Evolutionary conservation across 768 basidiomycete species (phyloP).

Genomic region (Ramaria rubella): DNA sequence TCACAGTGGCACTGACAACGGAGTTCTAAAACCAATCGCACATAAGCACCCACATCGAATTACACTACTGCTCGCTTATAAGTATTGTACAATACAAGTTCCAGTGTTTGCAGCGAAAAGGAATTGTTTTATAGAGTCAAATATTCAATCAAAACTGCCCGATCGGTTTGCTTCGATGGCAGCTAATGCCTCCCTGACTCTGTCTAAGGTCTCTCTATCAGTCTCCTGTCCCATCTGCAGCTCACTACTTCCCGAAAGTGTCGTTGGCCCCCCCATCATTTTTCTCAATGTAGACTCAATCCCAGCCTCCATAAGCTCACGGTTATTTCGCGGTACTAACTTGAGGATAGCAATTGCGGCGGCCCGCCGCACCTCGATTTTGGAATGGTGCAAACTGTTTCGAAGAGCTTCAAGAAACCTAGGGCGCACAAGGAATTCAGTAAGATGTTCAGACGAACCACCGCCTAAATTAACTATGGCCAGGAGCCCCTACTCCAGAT

Average conservation of each 20-base stretch:
- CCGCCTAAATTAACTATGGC: conserved; percentile 67
- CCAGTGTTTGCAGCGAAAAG: neutral
- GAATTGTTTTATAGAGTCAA: neutral
- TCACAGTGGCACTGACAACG: conserved; percentile 5
- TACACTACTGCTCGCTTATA: too few species aligned
- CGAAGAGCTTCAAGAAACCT: conserved; percentile 49
- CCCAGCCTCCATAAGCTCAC: conserved; percentile 37
- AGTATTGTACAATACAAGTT: too few species aligned
- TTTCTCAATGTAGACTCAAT: conserved; percentile 38
- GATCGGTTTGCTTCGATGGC: conserved; percentile 7
- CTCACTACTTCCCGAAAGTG: conserved; percentile 17
- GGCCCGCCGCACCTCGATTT: conserved; percentile 51
- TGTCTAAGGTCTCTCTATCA: conserved; percentile 51
- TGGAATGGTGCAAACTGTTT: conserved; percentile 52
- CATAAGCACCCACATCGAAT: too few species aligned
- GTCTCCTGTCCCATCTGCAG: conserved; percentile 45
- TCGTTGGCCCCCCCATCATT: conserved; percentile 35
- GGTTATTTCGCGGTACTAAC: conserved; percentile 40
- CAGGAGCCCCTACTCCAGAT: conserved; percentile 41
- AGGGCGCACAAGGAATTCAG: conserved; percentile 44
- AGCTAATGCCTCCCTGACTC: conserved; percentile 50
- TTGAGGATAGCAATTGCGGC: conserved; percentile 54
- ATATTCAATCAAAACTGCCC: neutral
- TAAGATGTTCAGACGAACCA: conserved; percentile 44
- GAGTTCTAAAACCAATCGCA: conserved; percentile 8